Evolutionary conservation across 495 filamentous ascomycete genomes (phyloP).

Genomic region (Jackrogersella multiformis): DNA sequence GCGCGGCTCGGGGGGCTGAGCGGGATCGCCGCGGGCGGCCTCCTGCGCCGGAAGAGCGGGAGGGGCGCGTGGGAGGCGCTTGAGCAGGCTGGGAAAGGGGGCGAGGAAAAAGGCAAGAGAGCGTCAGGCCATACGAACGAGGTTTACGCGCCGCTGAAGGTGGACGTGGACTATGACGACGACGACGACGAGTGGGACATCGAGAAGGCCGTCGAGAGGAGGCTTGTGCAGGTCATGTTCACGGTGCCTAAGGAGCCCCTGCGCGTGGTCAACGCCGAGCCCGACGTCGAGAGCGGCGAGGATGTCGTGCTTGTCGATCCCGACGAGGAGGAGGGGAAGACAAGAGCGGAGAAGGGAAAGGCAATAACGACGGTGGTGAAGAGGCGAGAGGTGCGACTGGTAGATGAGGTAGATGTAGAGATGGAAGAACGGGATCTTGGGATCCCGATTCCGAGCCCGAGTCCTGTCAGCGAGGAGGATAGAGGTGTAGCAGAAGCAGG

Average conservation of each 20-base stretch:
- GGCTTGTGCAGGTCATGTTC: conserved; percentile 92
- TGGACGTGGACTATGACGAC: too few relatives aligned
- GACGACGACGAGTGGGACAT: conserved; percentile 88
- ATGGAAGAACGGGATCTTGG: conserved; percentile 17
- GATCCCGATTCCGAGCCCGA: conserved; percentile 18
- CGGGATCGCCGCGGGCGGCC: conserved; percentile 44
- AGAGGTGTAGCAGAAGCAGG: conserved; percentile 9
- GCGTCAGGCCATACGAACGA: conserved; percentile 6
- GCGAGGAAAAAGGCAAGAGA: conserved; percentile 18
- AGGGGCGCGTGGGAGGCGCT: conserved; percentile 54
- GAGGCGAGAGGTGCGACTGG: neutral
- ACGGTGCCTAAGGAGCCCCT: conserved; percentile 86
- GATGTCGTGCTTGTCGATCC: conserved; percentile 44
- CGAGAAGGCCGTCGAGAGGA: conserved; percentile 78
- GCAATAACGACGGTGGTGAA: neutral
- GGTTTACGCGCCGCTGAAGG: neutral
- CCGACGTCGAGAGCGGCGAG: conserved; percentile 57
- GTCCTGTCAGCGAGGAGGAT: conserved; percentile 25
- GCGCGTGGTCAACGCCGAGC: conserved; percentile 82
- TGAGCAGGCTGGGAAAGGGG: conserved; percentile 27
- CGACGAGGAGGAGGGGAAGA: conserved; percentile 27
- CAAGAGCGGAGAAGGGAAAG: neutral
- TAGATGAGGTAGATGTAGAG: neutral
- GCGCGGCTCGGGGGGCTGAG: conserved; percentile 40
- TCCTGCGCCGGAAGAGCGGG: conserved; percentile 54